These are phyloP conservation scores for Lepidium didymum DNA, from an alignment of 345 rosid genomes.

Conservation along the genomic window DNA sequence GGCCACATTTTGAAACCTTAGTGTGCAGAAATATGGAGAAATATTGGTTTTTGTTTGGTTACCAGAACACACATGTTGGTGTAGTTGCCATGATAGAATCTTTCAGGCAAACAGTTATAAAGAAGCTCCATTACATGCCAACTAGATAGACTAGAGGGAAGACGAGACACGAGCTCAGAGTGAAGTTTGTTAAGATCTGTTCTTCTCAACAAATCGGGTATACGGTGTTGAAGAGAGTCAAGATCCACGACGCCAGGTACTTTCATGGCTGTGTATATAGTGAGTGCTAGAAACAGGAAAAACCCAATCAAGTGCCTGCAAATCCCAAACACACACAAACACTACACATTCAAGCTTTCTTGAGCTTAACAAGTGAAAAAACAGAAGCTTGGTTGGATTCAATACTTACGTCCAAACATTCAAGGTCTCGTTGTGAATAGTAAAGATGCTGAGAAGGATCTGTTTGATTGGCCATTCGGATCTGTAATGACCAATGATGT, in stretches of 20 bases:
- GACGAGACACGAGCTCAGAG: constrained; percentile 47
- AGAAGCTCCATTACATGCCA: constrained; percentile 82
- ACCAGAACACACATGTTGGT: constrained; percentile 86
- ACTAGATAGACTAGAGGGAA: constrained; percentile 69
- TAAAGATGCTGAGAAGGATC: constrained; percentile 67
- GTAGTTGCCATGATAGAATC: constrained; percentile 65
- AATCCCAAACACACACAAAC: not conserved
- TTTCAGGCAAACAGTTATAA: constrained; percentile 80
- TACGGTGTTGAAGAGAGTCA: constrained; percentile 55
- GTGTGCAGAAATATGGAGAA: not conserved
- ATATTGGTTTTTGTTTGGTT: not conserved
- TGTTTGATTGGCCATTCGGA: constrained; percentile 95
- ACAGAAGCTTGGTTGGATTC: not conserved
- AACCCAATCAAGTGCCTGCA: constrained; percentile 99
- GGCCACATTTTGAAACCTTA: not conserved
- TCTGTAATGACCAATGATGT: constrained; percentile 76
- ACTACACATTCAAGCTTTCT: not conserved
- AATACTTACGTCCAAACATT: constrained; percentile 91
- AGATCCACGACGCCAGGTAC: constrained; percentile 79
- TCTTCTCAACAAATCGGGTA: constrained; percentile 55
- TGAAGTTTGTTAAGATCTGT: constrained; percentile 77
- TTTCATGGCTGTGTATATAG: constrained; percentile 78
- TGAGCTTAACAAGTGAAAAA: not conserved
- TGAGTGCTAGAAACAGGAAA: constrained; percentile 81
- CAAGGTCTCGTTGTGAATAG: constrained; percentile 84